Evolutionary conservation across 805 yeast genomes (phyloP), one percentile per base, ranked within the genome.

Genomic region (Metschnikowia lunata): DNA sequence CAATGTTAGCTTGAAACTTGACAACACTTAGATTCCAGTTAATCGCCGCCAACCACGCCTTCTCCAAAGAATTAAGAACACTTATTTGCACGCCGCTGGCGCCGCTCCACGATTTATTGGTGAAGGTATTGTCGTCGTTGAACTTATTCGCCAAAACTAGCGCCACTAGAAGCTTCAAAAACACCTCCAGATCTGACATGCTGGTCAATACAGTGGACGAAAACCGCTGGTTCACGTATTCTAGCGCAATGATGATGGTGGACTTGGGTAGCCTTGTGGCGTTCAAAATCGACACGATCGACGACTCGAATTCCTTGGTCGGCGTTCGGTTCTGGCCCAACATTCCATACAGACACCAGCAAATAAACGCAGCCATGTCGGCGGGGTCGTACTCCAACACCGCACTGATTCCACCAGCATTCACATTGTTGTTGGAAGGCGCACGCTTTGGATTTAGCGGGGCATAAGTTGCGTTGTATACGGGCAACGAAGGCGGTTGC

Each of bases 41-140:
- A 40, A 83, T 72, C 30, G 72, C 70, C 8, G 60, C 56, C 47
- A 88, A 72, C 91, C 95, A 91, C 36, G 68, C 71, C 42, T 76
- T 77, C 69, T 91, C 99, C 48, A 79, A 67, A 13, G 61, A 57
- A 57, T 90, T 88, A 50, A 91, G 74, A 30, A 75, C 64, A 2
- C 59, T 58, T 38, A 87, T 72, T 7, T 78, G 65, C 50, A 91
- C 75, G 14, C 95, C 95, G 6, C 97, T 86, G n/a, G 97, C 98
- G 49, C 88, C 89, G 34, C 88, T 79, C 99, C 99, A 91, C 7
- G 97, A 88, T 58, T 82, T 83, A 68, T 91, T 91, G 48, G 96
- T 88, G 61, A 91, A 91, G 27, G 97, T 91, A 67, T 91, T 89
- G 69, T 91, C 99, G 66, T 91, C 98, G 61, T 90, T 88, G 63